phyloP scores from a whole-genome alignment of 2,329 filamentous ascomycete genomes.

The Exophiala sp. region DNA sequence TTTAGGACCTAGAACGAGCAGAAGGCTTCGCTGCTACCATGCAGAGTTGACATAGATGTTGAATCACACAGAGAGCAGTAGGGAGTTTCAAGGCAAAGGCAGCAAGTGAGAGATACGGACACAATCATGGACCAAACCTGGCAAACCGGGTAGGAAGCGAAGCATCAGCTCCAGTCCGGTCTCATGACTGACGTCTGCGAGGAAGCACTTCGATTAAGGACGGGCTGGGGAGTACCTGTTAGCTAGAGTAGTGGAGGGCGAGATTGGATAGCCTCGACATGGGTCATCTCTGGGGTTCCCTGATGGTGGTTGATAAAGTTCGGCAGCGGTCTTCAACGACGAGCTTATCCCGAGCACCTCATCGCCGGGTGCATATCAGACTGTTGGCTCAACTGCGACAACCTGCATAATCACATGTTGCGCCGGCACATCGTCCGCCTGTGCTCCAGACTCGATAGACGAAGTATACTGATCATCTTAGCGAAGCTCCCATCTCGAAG shows the following conservation, averaged over 20 bases:
- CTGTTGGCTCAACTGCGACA: background rate
- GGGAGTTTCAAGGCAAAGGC: background rate
- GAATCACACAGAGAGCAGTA: background rate
- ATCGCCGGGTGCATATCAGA: too few species aligned
- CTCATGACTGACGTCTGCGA: slow-evolving; percentile 3
- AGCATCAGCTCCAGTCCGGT: slow-evolving; percentile 1
- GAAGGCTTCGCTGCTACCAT: background rate
- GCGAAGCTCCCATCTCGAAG: background rate
- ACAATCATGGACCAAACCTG: background rate
- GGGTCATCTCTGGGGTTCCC: background rate
- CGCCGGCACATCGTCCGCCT: background rate
- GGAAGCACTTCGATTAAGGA: slow-evolving; percentile 12
- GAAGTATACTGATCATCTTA: background rate
- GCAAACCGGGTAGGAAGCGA: background rate
- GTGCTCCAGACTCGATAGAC: background rate
- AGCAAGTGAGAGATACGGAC: background rate
- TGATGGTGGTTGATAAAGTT: background rate
- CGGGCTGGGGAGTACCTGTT: slow-evolving; percentile 16
- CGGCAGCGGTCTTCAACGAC: background rate
- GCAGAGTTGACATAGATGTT: background rate
- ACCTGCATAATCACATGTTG: background rate
- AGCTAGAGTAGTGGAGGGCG: background rate
- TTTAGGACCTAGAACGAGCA: background rate
- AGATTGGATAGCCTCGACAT: slow-evolving; percentile 5
- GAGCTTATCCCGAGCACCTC: too few species aligned